Conservation (phyloP, 495 filamentous ascomycete genomes). For the Xylaria flabelliformis region DNA sequence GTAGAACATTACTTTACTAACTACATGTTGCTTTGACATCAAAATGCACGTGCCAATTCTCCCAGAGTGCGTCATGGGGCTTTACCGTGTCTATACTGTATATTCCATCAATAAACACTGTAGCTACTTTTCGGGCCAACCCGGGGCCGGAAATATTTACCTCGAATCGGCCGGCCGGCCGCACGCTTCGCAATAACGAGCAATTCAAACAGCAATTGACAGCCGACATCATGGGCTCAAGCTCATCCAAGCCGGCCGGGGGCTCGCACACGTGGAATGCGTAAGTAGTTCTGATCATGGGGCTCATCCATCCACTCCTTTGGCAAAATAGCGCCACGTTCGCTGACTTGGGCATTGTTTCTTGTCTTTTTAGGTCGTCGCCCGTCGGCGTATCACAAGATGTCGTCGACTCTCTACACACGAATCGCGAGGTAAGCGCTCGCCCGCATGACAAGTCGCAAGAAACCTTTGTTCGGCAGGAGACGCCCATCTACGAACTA, state of each 20-base stretch:
- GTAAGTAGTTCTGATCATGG: constrained; percentile 41
- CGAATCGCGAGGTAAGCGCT: constrained; percentile 77
- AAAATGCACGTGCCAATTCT: constrained; percentile 1
- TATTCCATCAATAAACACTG: background rate
- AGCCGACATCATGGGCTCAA: constrained; percentile 52
- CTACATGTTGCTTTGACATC: background rate
- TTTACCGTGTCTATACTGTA: constrained; percentile 1
- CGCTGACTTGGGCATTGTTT: constrained; percentile 12
- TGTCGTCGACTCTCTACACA: constrained; percentile 80
- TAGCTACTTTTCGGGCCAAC: constrained; percentile 27
- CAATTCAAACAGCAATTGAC: constrained; percentile 27
- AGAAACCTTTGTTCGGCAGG: background rate
- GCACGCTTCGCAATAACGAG: constrained; percentile 25
- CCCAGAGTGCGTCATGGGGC: background rate
- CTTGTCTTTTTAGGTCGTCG: constrained; percentile 65
- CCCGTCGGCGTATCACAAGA: constrained; percentile 87
- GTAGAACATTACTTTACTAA: too few relatives aligned
- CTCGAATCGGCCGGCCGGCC: constrained; percentile 27
- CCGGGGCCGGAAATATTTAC: constrained; percentile 33
- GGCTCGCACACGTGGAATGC: constrained; percentile 55
- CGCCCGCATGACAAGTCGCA: background rate
- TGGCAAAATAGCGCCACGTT: background rate
- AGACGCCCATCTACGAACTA: background rate
- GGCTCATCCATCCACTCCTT: background rate
- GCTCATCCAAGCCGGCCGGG: constrained; percentile 54